Evolutionary conservation across 2,329 filamentous ascomycete genomes (phyloP), one percentile per base, ranked within the genome.

Genomic region (Xylariaceae sp.): DNA sequence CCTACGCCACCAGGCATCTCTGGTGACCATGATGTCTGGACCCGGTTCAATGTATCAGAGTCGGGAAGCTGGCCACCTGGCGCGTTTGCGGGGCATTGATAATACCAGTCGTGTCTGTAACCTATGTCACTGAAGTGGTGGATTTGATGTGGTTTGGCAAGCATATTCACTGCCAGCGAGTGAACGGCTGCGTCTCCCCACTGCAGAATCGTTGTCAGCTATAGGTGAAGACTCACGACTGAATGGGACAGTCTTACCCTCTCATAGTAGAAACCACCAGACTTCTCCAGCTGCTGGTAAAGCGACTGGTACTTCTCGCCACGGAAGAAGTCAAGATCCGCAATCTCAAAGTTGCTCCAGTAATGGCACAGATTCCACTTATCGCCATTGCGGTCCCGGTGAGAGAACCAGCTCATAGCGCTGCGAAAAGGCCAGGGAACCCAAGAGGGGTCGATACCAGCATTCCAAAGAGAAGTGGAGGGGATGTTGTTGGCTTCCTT

Each of bases 301-400:
- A 74, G 63, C 11, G 71, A 68, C 55, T 73, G 72, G 51, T 76
- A 76, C 42, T 63, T 62, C 28, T 60, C 60, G 18, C 66, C 63
- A 11, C 73, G 67, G 61, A 74, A 76, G 50, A 75, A 74, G 48
- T 75, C 73, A 53, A 76, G 66, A 49, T 73, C 66, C 19, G 72
- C 74, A 53, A 76, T 75, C 59, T 76, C 74, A 47, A 76, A 76
- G 49, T 76, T 76, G 52, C 71, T 74, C 74, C 74, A 76, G 56
- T 75, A 76, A 52, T 76, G 74, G 54, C 74, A 76, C 31, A 70
- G 58, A 58, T 70, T 75, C 73, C 73, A 76, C 16, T 60, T 55
- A 54, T 76, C 73, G 14, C 73, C 73, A 31, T 66, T 51, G 5
- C 61, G 56, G 51, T 75, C 70, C 42, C 70, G 68, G 54, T 75